Base-by-base conservation (phyloP, 1,284 basidiomycete genomes). In the Ganoderma meredithae region DNA sequence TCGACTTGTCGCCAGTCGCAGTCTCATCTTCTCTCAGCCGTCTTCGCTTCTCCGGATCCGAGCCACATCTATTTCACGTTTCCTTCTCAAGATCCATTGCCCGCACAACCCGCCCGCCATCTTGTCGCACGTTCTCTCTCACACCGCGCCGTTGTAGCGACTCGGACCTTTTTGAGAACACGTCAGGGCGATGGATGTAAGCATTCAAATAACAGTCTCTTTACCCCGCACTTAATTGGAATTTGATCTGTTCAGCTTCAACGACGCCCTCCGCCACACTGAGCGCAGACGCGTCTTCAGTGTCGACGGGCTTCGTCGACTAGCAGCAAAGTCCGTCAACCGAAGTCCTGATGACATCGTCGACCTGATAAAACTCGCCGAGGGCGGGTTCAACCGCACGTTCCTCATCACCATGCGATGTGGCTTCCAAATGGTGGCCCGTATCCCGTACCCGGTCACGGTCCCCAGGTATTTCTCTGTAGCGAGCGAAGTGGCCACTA, bases 401-500 rank as follows among this genome's bases (percentile, higher is more conserved):
- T 85, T 85, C 75, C 78, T 84, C 72, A 79, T 87, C 76, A 84
- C 84, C 70, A 75, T 86, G 79, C 75, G 71, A 68, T 79, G 77
- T 68, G 80, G 76, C 69, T 82, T 83, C 76, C 71, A 82, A 73
- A 79, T 87, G 79, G 78, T 86, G 0, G 84, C 83, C 0, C 84
- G 83, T 64, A 80, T 86, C 72, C 85, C 85, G 66, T 85, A 85
- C 79, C 83, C 83, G 3, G 67, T 72, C 60, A 81, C 79, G 66
- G 72, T 76, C 33, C 84, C 83, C 74, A 85, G 84, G 76, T 81
- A 69, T 76, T 83, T 77, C 72, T 80, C 81, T 72, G 63, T 85
- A 59, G 85, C 85, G 43, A 86, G 85, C 73, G 85, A 87, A 78
- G 86, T 84, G 27, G 84, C 85, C 65, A 87, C 85, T 17, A 82